phyloP scores from a whole-genome alignment of 345 rosid species.

The Pistacia vera region DNA sequence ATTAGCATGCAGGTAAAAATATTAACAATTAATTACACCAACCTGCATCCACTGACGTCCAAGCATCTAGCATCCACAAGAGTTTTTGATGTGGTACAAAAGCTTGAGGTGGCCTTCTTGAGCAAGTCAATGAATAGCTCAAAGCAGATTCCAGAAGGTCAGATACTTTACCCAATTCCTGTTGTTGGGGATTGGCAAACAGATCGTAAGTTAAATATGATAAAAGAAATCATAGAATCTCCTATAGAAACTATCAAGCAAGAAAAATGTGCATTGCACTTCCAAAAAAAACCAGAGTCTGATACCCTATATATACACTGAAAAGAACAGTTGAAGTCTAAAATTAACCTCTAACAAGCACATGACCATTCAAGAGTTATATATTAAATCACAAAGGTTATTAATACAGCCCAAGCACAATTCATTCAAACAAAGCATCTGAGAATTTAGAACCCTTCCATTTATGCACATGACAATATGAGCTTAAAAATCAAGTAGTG shows the following conservation, averaged over 20 bases:
- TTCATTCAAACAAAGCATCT: no score
- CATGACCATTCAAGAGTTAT: no score
- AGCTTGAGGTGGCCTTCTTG: slow-evolving; percentile 78
- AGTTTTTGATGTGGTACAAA: slow-evolving; percentile 78
- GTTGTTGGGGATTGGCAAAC: slow-evolving; percentile 19
- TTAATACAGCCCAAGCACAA: no score
- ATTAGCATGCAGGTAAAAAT: neutral
- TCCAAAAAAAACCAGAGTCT: neutral
- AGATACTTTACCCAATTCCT: slow-evolving; percentile 49
- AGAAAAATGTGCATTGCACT: neutral
- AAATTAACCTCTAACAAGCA: no score
- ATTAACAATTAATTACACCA: slow-evolving; percentile 12
- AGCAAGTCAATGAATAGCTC: slow-evolving; percentile 54
- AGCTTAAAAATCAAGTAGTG: neutral
- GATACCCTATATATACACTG: neutral
- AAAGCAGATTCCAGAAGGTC: slow-evolving; percentile 51
- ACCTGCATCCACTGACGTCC: slow-evolving; percentile 61
- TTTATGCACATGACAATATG: neutral
- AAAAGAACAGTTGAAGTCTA: neutral
- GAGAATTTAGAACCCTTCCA: neutral
- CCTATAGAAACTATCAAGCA: neutral
- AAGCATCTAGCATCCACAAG: slow-evolving; percentile 82
- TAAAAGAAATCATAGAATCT: neutral
- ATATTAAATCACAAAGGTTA: no score
- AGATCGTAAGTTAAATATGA: slow-evolving; percentile 1